phyloP scores from a whole-genome alignment of 2,329 filamentous ascomycete genomes.

The Ophiobolus disseminans region DNA sequence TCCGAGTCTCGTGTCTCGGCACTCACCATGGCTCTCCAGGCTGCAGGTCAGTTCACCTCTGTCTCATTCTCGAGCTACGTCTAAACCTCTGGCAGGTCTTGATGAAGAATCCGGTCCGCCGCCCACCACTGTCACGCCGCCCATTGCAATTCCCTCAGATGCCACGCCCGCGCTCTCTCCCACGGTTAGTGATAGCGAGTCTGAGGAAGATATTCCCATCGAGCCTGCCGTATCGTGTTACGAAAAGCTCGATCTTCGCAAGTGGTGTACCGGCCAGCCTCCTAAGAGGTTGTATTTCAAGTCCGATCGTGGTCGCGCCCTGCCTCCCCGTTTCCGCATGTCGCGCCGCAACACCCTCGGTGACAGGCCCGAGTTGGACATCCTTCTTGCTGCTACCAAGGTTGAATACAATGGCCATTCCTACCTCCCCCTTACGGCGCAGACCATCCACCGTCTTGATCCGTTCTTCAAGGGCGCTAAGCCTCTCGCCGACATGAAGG shows the following conservation, averaged over 20 bases:
- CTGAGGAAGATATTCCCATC: not conserved
- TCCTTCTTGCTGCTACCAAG: slow-evolving; percentile 9
- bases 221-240: not conserved
- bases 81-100: not conserved
- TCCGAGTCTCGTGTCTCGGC: not conserved
- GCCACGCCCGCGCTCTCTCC: not conserved
- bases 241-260: not conserved
- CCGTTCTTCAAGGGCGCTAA: slow-evolving; percentile 18
- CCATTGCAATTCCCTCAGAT: not conserved
- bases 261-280: slow-evolving; percentile 13
- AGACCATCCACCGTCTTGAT: slow-evolving; percentile 12
- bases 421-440: slow-evolving; percentile 17
- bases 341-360: slow-evolving; percentile 19
- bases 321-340: not conserved
- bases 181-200: not conserved
- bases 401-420: slow-evolving; percentile 7
- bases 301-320: not conserved
- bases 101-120: not conserved
- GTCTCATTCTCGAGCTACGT: not conserved
- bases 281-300: slow-evolving; percentile 8
- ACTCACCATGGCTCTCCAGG: not conserved
- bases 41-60: not conserved
- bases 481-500: slow-evolving; percentile 14
- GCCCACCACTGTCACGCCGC: not conserved
- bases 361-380: slow-evolving; percentile 23